phyloP scores from a whole-genome alignment of 129 eudicot genomes.

The sunflower (Helianthus annuus) region DNA sequence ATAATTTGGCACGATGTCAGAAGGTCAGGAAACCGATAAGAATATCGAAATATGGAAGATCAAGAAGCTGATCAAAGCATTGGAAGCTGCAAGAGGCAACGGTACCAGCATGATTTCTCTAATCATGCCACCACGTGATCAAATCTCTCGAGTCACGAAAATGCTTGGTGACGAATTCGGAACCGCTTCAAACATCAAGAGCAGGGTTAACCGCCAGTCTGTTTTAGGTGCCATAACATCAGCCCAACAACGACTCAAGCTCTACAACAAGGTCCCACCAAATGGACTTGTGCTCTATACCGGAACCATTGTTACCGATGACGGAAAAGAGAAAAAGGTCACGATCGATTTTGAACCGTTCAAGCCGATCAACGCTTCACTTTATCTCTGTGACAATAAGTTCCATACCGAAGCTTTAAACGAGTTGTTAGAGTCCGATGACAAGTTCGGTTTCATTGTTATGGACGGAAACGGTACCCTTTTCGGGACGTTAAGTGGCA shows the following conservation, averaged over 20 bases:
- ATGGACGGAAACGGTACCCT: conserved; percentile 53
- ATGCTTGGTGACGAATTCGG: conserved; percentile 48
- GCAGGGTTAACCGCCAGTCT: conserved; percentile 20
- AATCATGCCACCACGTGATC: conserved; percentile 34
- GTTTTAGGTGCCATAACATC: conserved; percentile 19
- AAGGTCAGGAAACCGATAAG: conserved; percentile 37
- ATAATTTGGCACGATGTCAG: conserved; percentile 24
- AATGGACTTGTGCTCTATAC: conserved; percentile 45
- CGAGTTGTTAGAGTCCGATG: conserved; percentile 5
- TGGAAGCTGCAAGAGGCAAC: conserved; percentile 48
- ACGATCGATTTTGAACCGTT: conserved; percentile 45
- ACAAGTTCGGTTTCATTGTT: conserved; percentile 23
- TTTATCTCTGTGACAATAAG: conserved; percentile 36
- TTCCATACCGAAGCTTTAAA: conserved; percentile 12
- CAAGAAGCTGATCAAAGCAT: conserved; percentile 41
- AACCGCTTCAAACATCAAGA: conserved; percentile 16
- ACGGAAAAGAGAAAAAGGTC: conserved; percentile 47
- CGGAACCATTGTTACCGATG: conserved; percentile 43
- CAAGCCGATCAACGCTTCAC: conserved; percentile 43
- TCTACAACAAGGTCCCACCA: conserved; percentile 42
- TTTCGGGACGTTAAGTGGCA: conserved; percentile 49
- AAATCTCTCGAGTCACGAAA: conserved; percentile 39
- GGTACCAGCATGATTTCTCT: conserved; percentile 42
- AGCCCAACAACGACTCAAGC: conserved; percentile 44
- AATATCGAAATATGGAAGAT: conserved; percentile 28